These are phyloP conservation scores for Vicia sativa DNA, from an alignment of 306 rosid genomes.

Conservation along the genomic window DNA sequence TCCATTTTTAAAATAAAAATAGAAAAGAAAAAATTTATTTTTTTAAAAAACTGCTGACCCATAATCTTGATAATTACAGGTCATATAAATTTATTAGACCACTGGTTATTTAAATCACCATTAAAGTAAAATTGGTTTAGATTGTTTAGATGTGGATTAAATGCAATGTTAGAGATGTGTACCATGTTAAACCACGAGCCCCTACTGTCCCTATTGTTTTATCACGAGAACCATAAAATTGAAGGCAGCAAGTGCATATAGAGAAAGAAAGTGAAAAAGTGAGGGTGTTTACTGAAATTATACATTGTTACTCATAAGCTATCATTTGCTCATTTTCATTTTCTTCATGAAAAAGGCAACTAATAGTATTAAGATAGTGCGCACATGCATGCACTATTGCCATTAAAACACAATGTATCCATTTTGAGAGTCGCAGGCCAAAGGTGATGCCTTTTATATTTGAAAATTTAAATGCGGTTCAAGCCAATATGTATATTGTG, in stretches of 20 bases:
- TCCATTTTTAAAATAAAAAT: no score
- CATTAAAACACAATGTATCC: conserved; percentile 43
- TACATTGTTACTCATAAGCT: background rate
- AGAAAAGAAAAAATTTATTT: no score
- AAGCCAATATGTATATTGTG: conserved; percentile 3
- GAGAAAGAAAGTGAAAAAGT: background rate
- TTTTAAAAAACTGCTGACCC: no score
- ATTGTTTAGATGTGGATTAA: no score
- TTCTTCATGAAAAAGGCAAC: background rate
- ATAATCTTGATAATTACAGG: no score
- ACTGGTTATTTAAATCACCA: no score
- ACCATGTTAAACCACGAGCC: no score
- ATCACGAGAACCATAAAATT: no score
- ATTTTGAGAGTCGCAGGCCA: conserved; percentile 31
- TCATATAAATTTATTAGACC: no score
- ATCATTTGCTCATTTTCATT: background rate
- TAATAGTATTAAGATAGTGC: background rate
- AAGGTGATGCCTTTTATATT: conserved; percentile 20
- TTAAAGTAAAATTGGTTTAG: no score
- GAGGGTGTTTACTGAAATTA: background rate
- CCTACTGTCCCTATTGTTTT: no score
- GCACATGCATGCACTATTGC: conserved; percentile 34
- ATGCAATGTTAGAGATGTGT: no score
- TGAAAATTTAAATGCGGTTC: background rate
- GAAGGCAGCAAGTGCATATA: background rate